Evolutionary conservation across 1,284 basidiomycete genomes (phyloP), one percentile per base, ranked within the genome.

Genomic region (Pholiota adiposa): DNA sequence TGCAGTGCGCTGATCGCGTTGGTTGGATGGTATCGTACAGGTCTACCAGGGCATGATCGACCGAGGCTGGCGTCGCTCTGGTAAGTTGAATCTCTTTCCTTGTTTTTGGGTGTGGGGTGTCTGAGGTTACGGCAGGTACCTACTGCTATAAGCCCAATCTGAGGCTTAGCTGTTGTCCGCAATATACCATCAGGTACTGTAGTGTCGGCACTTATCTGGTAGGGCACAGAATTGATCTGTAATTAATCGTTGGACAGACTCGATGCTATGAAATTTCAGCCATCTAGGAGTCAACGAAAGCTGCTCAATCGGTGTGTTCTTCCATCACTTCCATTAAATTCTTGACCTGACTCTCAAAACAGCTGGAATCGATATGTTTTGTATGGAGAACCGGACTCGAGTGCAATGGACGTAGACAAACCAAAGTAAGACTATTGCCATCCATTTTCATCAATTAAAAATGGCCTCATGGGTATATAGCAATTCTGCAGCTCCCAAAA

Each of bases 31-130:
- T 2, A 18, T 11, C 3, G n/a, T 53, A 16, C 48, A 92, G 89
- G 80, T 80, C 16, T 93, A 93, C 71, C 90, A 92, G 69, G 77
- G 73, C 65, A 91, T 97, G 84, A 89, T 97, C 63, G 88, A 96
- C 74, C 80, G 88, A 33, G 96, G 96, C 40, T 98, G 95, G 96
- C 83, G 95, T 64, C 82, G 95, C 61, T 93, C 91, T 51, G 94
- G 94, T 68, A 14, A 7, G 44, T 27, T 6, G 50, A 57, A 11
- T 53, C 43, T 54, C 12, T 54, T 41, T 18, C 52, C 27, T 43
- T 33, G 7, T 27, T 56, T n/a, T 25, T 41, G 25, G 25, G n/a
- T 11, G 16, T 12, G 41, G 23, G 60, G 55, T 46, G 43, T 44
- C 14, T 53, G 25, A 51, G 19, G 12, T 34, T 23, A 4, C 38